These are phyloP conservation scores for Podosphaera fusca DNA, from an alignment of 2,329 filamentous ascomycete genomes.

Conservation along the genomic window DNA sequence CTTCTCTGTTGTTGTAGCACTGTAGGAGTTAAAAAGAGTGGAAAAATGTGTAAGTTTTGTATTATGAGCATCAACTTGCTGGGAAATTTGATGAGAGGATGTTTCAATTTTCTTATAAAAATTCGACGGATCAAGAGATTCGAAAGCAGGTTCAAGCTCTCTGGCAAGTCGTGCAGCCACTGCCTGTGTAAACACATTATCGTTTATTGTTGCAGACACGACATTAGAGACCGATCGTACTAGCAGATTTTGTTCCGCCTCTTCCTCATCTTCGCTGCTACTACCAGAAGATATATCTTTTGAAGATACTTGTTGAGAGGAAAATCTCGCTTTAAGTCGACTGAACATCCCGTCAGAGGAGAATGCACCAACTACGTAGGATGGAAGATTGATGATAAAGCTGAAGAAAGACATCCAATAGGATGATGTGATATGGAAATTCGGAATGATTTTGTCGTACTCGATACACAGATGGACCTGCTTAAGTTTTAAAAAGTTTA, in stretches of 20 bases:
- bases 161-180: slow-evolving; percentile 12
- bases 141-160: slow-evolving; percentile 13
- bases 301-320: neutral
- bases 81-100: slow-evolving; percentile 9
- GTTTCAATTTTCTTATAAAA: slow-evolving; percentile 10
- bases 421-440: neutral
- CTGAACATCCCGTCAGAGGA: slow-evolving; percentile 4
- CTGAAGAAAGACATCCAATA: slow-evolving; percentile 4
- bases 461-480: too few species aligned
- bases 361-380: slow-evolving; percentile 4
- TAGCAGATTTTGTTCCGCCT: slow-evolving; percentile 8
- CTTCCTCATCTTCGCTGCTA: slow-evolving; percentile 5
- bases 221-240: slow-evolving; percentile 10
- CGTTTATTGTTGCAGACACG: slow-evolving; percentile 9
- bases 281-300: neutral
- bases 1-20: slow-evolving; percentile 6
- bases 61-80: slow-evolving; percentile 9
- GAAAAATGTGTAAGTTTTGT: slow-evolving; percentile 10
- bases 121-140: slow-evolving; percentile 10
- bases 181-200: slow-evolving; percentile 11
- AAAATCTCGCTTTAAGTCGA: slow-evolving; percentile 5
- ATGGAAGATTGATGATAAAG: slow-evolving; percentile 4
- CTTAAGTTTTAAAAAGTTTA: too few species aligned
- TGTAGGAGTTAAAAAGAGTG: slow-evolving; percentile 7
- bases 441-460: too few species aligned